Percentiles rank a stretch among this genome's conserved stretches.
These are phyloP conservation scores for Rhododendron vialii DNA, from an alignment of 148 eudicot species.

Conservation along the genomic window DNA sequence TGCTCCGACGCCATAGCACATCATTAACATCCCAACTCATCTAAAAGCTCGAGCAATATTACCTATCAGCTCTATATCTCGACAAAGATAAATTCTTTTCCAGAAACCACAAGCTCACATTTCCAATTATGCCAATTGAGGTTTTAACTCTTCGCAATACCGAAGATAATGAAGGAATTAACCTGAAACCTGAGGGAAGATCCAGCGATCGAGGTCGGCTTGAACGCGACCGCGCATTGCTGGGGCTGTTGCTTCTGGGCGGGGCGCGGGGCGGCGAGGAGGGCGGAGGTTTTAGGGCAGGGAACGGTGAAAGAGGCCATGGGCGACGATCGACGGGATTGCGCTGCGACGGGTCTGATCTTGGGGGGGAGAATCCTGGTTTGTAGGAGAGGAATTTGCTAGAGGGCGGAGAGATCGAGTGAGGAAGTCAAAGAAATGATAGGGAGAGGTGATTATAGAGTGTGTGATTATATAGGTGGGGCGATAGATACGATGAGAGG, in stretches of 20 bases:
- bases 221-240: constrained; percentile 14
- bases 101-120: not conserved
- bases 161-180: not conserved
- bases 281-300: constrained; percentile 29
- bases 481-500: not conserved
- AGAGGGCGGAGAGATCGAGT: constrained; percentile 16
- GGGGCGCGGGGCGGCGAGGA: constrained; percentile 1
- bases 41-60: not conserved
- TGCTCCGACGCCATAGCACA: not conserved
- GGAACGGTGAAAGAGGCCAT: constrained; percentile 40
- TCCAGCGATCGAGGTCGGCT: constrained; percentile 17
- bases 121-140: not conserved
- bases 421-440: not conserved
- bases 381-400: constrained; percentile 10
- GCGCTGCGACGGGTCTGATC: not conserved
- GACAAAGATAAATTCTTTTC: not conserved
- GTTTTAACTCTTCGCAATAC: not conserved
- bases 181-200: constrained; percentile 25
- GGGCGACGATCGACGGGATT: not conserved
- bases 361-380: not conserved
- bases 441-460: not conserved
- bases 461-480: not conserved
- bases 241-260: not conserved
- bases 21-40: not conserved
- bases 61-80: not conserved